phyloP scores from a whole-genome alignment of 352 stramenopile species.

The Aphanomyces invadans region DNA sequence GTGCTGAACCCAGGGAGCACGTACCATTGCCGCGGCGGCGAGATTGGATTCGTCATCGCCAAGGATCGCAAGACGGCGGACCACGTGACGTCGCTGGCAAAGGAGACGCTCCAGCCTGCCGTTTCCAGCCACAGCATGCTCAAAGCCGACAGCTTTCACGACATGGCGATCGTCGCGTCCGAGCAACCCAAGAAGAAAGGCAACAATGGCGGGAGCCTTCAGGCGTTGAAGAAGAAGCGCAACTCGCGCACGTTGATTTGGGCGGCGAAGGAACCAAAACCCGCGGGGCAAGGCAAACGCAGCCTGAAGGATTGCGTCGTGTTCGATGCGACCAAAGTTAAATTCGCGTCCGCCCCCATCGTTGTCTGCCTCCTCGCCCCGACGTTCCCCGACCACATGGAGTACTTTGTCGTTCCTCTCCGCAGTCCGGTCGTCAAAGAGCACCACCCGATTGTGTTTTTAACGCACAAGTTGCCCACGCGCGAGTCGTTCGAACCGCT shows the following conservation, averaged over 20 bases:
- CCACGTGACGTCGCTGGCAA: conserved; percentile 32
- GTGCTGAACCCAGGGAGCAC: conserved; percentile 71
- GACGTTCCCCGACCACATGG: conserved; percentile 60
- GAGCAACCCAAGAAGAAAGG: not conserved
- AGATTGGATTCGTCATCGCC: conserved; percentile 70
- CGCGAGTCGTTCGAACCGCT: conserved; percentile 58
- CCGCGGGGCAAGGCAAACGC: conserved; percentile 4
- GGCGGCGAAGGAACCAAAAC: conserved; percentile 11
- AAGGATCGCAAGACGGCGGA: conserved; percentile 48
- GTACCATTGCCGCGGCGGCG: conserved; percentile 57
- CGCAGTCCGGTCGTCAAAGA: conserved; percentile 56
- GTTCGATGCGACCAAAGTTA: conserved; percentile 40
- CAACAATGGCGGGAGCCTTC: not conserved
- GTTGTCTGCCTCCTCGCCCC: conserved; percentile 59
- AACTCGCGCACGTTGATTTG: conserved; percentile 20
- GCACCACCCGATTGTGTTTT: conserved; percentile 64
- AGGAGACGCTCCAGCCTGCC: not conserved
- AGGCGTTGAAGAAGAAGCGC: conserved; percentile 22
- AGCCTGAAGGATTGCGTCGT: conserved; percentile 42
- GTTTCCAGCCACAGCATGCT: conserved; percentile 21
- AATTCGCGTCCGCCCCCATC: conserved; percentile 47
- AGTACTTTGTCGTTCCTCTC: conserved; percentile 69
- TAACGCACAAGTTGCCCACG: conserved; percentile 46
- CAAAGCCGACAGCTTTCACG: conserved; percentile 19
- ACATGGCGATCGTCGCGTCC: not conserved